Percentiles rank a stretch among this genome's conserved stretches.
These are phyloP conservation scores for Physocladia obscura DNA, from an alignment of 192 early-diverging fungal genomes.

Conservation along the genomic window DNA sequence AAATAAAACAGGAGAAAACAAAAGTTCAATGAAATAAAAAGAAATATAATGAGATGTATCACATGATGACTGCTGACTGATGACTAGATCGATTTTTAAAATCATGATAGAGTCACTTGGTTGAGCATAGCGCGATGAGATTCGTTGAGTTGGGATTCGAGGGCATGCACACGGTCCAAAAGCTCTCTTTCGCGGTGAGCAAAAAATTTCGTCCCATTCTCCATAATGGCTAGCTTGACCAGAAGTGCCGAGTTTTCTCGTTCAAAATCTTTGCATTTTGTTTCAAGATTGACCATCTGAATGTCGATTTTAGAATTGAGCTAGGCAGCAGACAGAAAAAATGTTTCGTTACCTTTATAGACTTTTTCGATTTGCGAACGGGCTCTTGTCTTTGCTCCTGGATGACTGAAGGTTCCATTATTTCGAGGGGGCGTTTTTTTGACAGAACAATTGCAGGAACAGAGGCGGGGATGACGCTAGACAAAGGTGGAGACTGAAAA, in stretches of 20 bases:
- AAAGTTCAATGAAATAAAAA: too few species aligned
- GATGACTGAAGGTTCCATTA: too few species aligned
- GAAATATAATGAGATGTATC: too few species aligned
- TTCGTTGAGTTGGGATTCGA: conserved; percentile 39
- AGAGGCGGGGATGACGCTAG: neutral
- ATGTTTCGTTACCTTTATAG: neutral
- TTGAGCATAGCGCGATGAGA: conserved; percentile 36
- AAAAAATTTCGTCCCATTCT: conserved; percentile 36
- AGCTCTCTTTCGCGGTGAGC: conserved; percentile 35
- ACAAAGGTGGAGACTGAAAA: neutral
- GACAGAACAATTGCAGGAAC: too few species aligned
- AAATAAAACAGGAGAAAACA: too few species aligned
- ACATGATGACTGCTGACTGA: too few species aligned
- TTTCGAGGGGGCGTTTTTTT: too few species aligned
- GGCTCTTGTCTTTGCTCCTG: neutral
- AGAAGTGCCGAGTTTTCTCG: conserved; percentile 60
- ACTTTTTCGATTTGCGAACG: neutral
- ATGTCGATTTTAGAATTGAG: too few species aligned
- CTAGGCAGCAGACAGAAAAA: too few species aligned
- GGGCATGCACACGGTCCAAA: conserved; percentile 7
- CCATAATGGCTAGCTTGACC: conserved; percentile 34
- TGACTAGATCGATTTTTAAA: too few species aligned
- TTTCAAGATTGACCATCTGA: conserved; percentile 78
- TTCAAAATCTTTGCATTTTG: conserved; percentile 76
- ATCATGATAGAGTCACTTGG: too few species aligned